Base-by-base conservation (phyloP, 2,329 filamentous ascomycete species). In the Phialocephala sp. region DNA sequence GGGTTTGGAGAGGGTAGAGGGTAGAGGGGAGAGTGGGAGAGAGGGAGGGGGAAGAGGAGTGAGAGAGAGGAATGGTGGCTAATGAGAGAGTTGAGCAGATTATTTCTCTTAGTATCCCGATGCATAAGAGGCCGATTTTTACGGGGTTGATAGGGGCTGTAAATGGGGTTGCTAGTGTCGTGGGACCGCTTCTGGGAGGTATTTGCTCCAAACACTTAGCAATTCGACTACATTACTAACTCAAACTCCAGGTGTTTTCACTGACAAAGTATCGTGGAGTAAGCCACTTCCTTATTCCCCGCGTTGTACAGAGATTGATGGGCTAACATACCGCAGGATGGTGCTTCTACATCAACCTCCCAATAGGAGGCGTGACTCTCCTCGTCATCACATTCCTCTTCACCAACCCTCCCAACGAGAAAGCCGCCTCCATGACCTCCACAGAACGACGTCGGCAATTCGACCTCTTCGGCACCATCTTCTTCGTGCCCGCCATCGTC, bases 271-370 rank as follows among this genome's bases (percentile, higher is more conserved):
- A 3, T 55, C 52, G 18, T 55, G 52, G 52, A 55, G 52, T 35
- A 36, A 55, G 52, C 18, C 24, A 20, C 24, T 35, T 18, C 9
- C 4, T 4, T 55, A 20, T 18, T 22, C n/a, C 5, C 22, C 45
- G n/a, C n/a, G n/a, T n/a, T n/a, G n/a, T 50, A 2, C 2, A 50
- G 11, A 20, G n/a, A 22, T 22, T 8, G 8, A n/a, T 20, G n/a
- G 2, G 11, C 45, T 50, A 50, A 50, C n/a, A 20, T 4, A 22
- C 2, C 8, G 5, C n/a, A 50, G 45, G 45, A 50, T 50, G 76
- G 76, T 77, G 76, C 59, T 76, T 76, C 66, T 76, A 73, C 61
- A 75, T 75, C 67, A 82, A 82, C 58, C 73, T 82, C n/a, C 80
- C 77, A 11, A 80, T 64, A 22, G 72, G 72, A 2, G 71, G 47